Evolutionary conservation across 176 grass and related monocot species (phyloP).

Genomic region (Chloris gayana): DNA sequence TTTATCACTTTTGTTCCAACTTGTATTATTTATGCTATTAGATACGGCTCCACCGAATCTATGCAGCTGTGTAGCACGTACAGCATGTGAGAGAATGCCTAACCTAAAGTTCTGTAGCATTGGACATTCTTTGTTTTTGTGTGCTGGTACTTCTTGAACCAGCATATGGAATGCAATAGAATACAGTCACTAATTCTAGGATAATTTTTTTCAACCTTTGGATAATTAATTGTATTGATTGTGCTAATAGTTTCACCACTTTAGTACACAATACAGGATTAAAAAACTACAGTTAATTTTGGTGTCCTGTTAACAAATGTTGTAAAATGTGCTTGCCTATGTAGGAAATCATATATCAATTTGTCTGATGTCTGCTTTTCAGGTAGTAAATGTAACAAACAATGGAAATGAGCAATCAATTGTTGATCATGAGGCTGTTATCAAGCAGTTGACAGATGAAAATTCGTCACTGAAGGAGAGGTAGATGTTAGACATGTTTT

Average conservation of each 20-base stretch:
- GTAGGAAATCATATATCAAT: background rate
- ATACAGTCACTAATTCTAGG: background rate
- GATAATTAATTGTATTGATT: background rate
- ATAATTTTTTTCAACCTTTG: background rate
- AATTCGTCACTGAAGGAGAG: constrained; percentile 78
- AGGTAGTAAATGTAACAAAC: constrained; percentile 44
- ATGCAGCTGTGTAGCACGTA: background rate
- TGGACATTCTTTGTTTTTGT: background rate
- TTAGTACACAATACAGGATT: background rate
- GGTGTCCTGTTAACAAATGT: background rate
- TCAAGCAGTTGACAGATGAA: constrained; percentile 77
- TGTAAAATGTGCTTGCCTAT: background rate
- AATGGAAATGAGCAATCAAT: constrained; percentile 22
- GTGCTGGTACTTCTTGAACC: background rate
- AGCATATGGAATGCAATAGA: background rate
- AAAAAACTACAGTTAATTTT: background rate
- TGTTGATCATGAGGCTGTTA: constrained; percentile 40
- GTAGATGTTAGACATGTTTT: constrained; percentile 46
- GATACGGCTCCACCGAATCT: background rate
- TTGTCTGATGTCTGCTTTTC: constrained; percentile 20
- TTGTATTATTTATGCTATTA: background rate
- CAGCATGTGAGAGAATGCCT: background rate
- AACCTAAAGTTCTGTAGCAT: background rate
- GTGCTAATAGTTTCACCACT: background rate
- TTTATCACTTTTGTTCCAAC: background rate